Conservation (phyloP, 306 rosid species). For the Hippophae rhamnoides region DNA sequence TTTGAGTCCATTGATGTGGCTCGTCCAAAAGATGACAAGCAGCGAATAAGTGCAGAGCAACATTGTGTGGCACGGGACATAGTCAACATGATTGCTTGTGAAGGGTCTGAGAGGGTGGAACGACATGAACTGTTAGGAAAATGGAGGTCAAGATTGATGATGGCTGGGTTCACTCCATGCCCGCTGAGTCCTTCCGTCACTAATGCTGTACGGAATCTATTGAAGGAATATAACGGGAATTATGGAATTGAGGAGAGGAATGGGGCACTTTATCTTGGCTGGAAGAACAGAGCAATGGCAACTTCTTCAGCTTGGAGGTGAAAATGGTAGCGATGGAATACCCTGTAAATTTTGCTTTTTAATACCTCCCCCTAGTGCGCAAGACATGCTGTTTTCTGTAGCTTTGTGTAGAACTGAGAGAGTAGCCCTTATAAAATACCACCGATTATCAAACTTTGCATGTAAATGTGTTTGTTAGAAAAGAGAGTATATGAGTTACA, state of each 20-base stretch:
- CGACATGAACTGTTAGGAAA: conserved; percentile 74
- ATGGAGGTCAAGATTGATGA: conserved; percentile 67
- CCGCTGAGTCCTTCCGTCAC: conserved; percentile 49
- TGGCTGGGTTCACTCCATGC: conserved; percentile 63
- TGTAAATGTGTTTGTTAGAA: no score
- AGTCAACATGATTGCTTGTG: conserved; percentile 93
- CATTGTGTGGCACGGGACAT: conserved; percentile 92
- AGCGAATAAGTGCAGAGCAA: conserved; percentile 71
- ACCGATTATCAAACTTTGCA: no score
- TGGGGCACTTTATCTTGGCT: conserved; percentile 59
- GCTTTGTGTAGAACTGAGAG: no score
- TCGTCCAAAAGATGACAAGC: conserved; percentile 39
- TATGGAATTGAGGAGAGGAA: conserved; percentile 32
- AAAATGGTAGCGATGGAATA: conserved; percentile 9
- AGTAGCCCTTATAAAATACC: no score
- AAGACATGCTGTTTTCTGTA: no score
- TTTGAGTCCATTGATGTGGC: conserved; percentile 76
- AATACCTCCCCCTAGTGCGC: background rate
- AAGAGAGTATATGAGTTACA: no score
- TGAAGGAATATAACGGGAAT: conserved; percentile 42
- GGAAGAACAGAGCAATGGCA: conserved; percentile 56
- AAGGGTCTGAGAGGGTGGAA: conserved; percentile 74
- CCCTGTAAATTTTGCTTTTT: conserved; percentile 10
- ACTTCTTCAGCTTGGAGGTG: conserved; percentile 83
- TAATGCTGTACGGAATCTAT: conserved; percentile 25